phyloP scores from a whole-genome alignment of 2,329 filamentous ascomycete species.

The Pseudogymnoascus sp. region DNA sequence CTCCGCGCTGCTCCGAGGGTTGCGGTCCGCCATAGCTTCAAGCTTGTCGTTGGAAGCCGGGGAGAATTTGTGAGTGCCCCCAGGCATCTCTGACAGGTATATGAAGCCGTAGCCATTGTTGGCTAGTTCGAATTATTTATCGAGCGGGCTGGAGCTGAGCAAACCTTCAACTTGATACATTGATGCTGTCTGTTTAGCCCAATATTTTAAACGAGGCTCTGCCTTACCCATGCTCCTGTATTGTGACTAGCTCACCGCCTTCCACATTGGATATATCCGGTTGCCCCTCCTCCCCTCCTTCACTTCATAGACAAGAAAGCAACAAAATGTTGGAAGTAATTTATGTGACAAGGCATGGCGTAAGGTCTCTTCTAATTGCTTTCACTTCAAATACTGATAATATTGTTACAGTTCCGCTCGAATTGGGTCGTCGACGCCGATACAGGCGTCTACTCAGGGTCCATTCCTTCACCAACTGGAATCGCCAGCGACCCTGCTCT shows the following conservation, averaged over 20 bases:
- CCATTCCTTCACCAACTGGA: slow-evolving; percentile 73
- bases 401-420: slow-evolving; percentile 64
- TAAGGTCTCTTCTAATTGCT: slow-evolving; percentile 37
- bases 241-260: slow-evolving; percentile 6
- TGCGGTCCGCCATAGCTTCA: slow-evolving; percentile 14
- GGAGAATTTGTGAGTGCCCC: slow-evolving; percentile 20
- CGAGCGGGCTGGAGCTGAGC: background rate
- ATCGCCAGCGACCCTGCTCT: slow-evolving; percentile 83
- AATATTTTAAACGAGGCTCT: slow-evolving; percentile 8
- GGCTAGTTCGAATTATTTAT: background rate
- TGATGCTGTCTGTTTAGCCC: background rate
- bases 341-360: slow-evolving; percentile 68
- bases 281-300: background rate
- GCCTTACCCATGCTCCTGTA: slow-evolving; percentile 1
- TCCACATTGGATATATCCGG: slow-evolving; percentile 2
- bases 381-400: background rate
- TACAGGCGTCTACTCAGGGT: slow-evolving; percentile 69
- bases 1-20: slow-evolving; percentile 14
- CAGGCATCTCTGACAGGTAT: slow-evolving; percentile 28
- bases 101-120: slow-evolving; percentile 19
- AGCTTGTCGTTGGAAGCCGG: slow-evolving; percentile 14
- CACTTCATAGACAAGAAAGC: background rate
- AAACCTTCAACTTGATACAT: background rate
- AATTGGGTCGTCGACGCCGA: slow-evolving; percentile 79
- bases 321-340: slow-evolving; percentile 34